These are phyloP conservation scores for Cyberlindnera amylophila DNA, from an alignment of 805 yeast species.

Conservation along the genomic window DNA sequence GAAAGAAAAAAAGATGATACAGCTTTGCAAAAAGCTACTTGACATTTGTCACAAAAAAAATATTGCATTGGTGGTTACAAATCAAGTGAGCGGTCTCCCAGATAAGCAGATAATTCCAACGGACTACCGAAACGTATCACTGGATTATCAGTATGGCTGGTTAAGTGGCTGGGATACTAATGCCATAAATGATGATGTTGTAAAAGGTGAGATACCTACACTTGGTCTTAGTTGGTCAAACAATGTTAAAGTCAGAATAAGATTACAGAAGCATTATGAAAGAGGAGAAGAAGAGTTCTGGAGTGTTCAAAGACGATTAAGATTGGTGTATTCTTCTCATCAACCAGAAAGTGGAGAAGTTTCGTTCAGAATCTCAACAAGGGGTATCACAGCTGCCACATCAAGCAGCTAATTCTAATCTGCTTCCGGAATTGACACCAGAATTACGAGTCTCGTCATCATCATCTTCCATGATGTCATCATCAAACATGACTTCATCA, in stretches of 20 bases:
- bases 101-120: slow-evolving; percentile 21
- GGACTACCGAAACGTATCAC: slow-evolving; percentile 28
- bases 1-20: slow-evolving; percentile 40
- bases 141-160: slow-evolving; percentile 69
- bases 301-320: slow-evolving; percentile 31
- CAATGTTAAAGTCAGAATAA: slow-evolving; percentile 45
- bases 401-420: slow-evolving; percentile 10
- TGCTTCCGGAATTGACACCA: slow-evolving; percentile 6
- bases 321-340: slow-evolving; percentile 38
- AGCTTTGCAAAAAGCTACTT: slow-evolving; percentile 45
- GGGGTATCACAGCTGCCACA: slow-evolving; percentile 13
- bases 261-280: slow-evolving; percentile 39
- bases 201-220: slow-evolving; percentile 41
- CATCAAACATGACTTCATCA: slow-evolving; percentile 31
- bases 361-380: slow-evolving; percentile 25
- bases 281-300: slow-evolving; percentile 28
- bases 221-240: slow-evolving; percentile 55
- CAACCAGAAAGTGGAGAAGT: slow-evolving; percentile 12
- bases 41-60: slow-evolving; percentile 42
- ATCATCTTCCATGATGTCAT: slow-evolving; percentile 29
- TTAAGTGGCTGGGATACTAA: slow-evolving; percentile 66
- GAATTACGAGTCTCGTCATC: slow-evolving; percentile 7
- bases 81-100: slow-evolving; percentile 74
- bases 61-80: slow-evolving; percentile 66
- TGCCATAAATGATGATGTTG: slow-evolving; percentile 21